phyloP scores from a whole-genome alignment of 306 rosid genomes.

The Sicyos edulis region DNA sequence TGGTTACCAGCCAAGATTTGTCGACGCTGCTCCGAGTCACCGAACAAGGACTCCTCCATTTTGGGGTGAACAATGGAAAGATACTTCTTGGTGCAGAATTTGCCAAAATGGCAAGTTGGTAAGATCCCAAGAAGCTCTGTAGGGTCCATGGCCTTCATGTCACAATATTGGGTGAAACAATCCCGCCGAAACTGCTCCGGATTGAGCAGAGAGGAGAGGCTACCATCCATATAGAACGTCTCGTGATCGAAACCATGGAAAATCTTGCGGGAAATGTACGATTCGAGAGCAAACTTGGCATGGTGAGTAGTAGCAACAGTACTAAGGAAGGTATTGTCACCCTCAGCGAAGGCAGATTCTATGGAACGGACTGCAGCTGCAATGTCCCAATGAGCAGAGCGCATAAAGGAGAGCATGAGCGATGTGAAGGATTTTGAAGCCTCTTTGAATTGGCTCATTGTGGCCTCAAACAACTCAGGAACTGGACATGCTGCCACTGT shows the following conservation, averaged over 20 bases:
- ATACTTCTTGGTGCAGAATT: slow-evolving; percentile 86
- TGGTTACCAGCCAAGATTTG: slow-evolving; percentile 64
- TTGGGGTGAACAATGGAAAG: slow-evolving; percentile 81
- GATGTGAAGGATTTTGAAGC: slow-evolving; percentile 75
- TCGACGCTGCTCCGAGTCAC: slow-evolving; percentile 71
- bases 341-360: slow-evolving; percentile 59
- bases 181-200: slow-evolving; percentile 83
- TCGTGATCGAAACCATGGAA: slow-evolving; percentile 92
- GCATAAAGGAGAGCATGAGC: slow-evolving; percentile 75
- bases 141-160: slow-evolving; percentile 90
- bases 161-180: slow-evolving; percentile 73
- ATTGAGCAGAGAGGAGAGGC: slow-evolving; percentile 82
- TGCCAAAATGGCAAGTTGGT: slow-evolving; percentile 83
- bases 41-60: slow-evolving; percentile 96
- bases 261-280: slow-evolving; percentile 64
- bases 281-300: slow-evolving; percentile 83
- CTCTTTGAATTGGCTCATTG: slow-evolving; percentile 71
- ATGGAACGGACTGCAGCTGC: slow-evolving; percentile 89
- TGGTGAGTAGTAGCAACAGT: slow-evolving; percentile 37
- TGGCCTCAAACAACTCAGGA: slow-evolving; percentile 59
- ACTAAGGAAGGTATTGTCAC: slow-evolving; percentile 28
- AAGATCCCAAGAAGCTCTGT: slow-evolving; percentile 80
- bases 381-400: slow-evolving; percentile 90
- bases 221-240: slow-evolving; percentile 92
- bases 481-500: slow-evolving; percentile 57